These are phyloP conservation scores for Limonomyces culmigenus DNA, from an alignment of 1,284 basidiomycete genomes.

Conservation along the genomic window DNA sequence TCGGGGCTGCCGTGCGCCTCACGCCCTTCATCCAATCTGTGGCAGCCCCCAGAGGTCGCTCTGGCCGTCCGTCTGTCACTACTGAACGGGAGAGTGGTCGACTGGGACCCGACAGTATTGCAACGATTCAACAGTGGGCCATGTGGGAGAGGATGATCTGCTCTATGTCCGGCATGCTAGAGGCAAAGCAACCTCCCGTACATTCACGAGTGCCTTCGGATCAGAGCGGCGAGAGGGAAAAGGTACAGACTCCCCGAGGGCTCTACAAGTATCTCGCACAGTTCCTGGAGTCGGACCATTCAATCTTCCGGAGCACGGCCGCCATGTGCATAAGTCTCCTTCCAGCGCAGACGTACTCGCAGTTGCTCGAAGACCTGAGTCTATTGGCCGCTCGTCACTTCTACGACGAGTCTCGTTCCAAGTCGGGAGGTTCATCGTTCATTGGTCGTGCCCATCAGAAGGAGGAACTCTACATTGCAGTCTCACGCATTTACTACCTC, in stretches of 20 bases:
- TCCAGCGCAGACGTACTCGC: constrained; percentile 59
- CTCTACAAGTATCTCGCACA: constrained; percentile 78
- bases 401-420: constrained; percentile 49
- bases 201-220: constrained; percentile 63
- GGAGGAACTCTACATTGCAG: constrained; percentile 72
- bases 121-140: constrained; percentile 54
- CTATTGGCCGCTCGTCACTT: constrained; percentile 68
- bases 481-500: constrained; percentile 81
- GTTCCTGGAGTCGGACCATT: constrained; percentile 77
- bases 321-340: constrained; percentile 82
- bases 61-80: not conserved
- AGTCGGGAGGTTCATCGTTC: constrained; percentile 26
- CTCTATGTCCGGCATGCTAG: constrained; percentile 57
- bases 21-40: constrained; percentile 51
- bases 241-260: constrained; percentile 62
- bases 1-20: constrained; percentile 47
- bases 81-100: not conserved
- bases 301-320: constrained; percentile 70
- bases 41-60: constrained; percentile 22
- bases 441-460: constrained; percentile 51
- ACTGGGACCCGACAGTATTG: not conserved
- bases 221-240: constrained; percentile 52
- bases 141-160: constrained; percentile 75
- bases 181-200: constrained; percentile 20
- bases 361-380: constrained; percentile 74